Conservation (phyloP, 208 protist genomes). For the Acanthamoeba sp. region DNA sequence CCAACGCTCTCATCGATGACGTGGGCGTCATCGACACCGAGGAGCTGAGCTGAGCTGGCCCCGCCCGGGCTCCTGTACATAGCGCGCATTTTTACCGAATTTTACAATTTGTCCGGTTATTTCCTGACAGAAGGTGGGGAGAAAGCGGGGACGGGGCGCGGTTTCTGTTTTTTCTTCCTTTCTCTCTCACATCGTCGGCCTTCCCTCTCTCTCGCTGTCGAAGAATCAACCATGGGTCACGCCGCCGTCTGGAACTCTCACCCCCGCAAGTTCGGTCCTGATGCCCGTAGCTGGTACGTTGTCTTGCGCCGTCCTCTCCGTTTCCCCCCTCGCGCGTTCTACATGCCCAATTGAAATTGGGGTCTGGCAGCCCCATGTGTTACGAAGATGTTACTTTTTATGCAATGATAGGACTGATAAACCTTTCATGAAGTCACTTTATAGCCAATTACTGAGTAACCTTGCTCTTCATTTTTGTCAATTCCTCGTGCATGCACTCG, state of each 20-base stretch:
- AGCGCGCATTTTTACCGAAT: too few relatives aligned
- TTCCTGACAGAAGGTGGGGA: not conserved
- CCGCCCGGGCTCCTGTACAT: too few relatives aligned
- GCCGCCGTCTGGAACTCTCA: conserved; percentile 77
- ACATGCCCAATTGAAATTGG: too few relatives aligned
- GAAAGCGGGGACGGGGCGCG: not conserved
- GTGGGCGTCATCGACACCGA: not conserved
- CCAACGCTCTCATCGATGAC: not conserved
- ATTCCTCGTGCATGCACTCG: not conserved
- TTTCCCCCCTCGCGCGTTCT: too few relatives aligned
- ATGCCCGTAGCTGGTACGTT: conserved; percentile 72
- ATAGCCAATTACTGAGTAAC: conserved; percentile 19
- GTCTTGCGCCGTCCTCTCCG: not conserved
- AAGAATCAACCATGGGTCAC: conserved; percentile 74
- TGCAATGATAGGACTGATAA: conserved; percentile 11
- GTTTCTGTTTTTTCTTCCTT: not conserved
- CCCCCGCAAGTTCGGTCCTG: conserved; percentile 80
- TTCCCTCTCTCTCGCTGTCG: conserved; percentile 27
- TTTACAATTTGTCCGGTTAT: not conserved
- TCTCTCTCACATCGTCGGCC: conserved; percentile 42
- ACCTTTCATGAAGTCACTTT: conserved; percentile 20
- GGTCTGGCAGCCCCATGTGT: too few relatives aligned
- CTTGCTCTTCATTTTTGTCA: not conserved
- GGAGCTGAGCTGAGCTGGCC: not conserved
- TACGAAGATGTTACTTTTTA: conserved; percentile 12